Base-by-base conservation (phyloP, 306 rosid species). In the Bauhinia variegata region DNA sequence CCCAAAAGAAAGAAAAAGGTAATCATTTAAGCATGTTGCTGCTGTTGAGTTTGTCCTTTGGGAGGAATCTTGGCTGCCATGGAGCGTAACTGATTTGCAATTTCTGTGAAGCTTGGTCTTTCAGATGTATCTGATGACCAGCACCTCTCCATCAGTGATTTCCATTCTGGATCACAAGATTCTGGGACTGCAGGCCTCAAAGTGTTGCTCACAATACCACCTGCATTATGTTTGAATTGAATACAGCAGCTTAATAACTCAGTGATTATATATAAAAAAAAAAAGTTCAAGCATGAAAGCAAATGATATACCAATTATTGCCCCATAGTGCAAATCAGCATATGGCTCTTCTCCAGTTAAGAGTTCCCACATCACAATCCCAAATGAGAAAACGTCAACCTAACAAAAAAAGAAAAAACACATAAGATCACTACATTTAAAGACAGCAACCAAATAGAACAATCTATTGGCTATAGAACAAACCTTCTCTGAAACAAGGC, bases 401-500 rank as follows among this genome's bases (percentile, higher is more conserved):
- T 89, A 74, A 37, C 15, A 50, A 36, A 11, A 74, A 64, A 65
- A 55, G 46, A 54, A 31, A 53, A 14, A 58, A 48, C 48, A 32
- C 57, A 60, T 12, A 14, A 61, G 12, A 16, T 32, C 41, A 33
- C 14, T 23, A 59, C 49, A 43, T 38, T 50, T 33, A 67, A 38
- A 63, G 10, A 38, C 48, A 58, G 28, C 28, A 23, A 23, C 28
- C 1, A 23, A 23, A 23, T 23, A 23, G 28, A 23, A 1, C 28
- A 23, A 23, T 1, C n/a, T n/a, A 2, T 23, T 23, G 28, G 28
- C 28, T 23, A 38, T 33, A 76, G 50, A 37, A 71, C 63, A 63
- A 63, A 91, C 97, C 96, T 92, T 92, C 78, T 89, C 97, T 36
- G 96, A 92, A 31, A 92, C 97, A 71, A 87, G 89, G 86, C 87